Evolutionary conservation across 2,329 filamentous ascomycete genomes (phyloP), one percentile per base, ranked within the genome.

Genomic region (Fusarium albidum): DNA sequence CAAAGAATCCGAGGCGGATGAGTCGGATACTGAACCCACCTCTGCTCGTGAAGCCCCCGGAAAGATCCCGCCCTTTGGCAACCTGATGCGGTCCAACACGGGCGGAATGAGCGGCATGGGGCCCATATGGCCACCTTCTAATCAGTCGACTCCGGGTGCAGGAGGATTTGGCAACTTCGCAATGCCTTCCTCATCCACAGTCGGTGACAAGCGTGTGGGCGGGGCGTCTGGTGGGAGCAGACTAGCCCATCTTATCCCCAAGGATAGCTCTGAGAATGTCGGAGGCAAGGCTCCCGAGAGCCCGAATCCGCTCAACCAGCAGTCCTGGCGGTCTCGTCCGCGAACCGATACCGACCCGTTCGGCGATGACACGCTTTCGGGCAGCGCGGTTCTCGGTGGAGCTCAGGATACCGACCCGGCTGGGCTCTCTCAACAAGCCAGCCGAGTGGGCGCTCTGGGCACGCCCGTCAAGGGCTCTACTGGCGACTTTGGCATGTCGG

Each of bases 161-260:
- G 92, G 94, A 28, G 88, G 88, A 17, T 99, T 99, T 74, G 94
- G 94, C 10, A 95, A 87, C 67, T 98, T 98, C 72, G 88, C 90
- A n/a, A 73, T 96, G 45, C 74, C 77, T 40, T 73, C 77, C 43
- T 74, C 82, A 28, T 78, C 83, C 14, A 75, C 82, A 7, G 79
- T 85, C 26, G 77, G 81, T 5, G 91, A 96, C 48, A 96, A 95
- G 76, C 86, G 90, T 9, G 84, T 89, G 66, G 88, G 86, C 25
- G 87, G 83, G 68, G 74, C 84, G 25, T 82, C 89, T 51, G 86
- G 90, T 3, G 91, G 92, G 69, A 96, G 92, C 71, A 87, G 92
- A 25, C 86, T 97, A 67, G 94, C 93, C 62, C 92, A 92, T 68
- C 74, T 96, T 17, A 88, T 96, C 63, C 87, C 86, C 15, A 96